Conservation (phyloP, 495 filamentous ascomycete genomes). For the Tuber indicum region DNA sequence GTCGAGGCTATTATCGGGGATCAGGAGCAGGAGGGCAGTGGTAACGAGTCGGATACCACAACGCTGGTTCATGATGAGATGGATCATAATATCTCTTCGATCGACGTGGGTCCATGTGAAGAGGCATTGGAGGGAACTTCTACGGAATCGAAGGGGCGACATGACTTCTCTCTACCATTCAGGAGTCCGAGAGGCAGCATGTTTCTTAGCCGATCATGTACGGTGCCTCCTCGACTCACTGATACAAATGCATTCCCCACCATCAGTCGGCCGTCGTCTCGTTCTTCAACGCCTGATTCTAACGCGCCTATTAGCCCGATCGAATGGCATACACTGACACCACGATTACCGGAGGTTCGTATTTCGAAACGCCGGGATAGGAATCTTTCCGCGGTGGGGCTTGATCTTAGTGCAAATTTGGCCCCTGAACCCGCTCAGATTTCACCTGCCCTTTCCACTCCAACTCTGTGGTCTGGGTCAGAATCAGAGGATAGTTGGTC, state of each 20-base stretch:
- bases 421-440: conserved; percentile 21
- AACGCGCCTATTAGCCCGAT: conserved; percentile 16
- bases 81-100: not conserved
- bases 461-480: conserved; percentile 34
- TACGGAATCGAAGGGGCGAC: conserved; percentile 23
- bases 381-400: conserved; percentile 12
- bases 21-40: not conserved
- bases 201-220: conserved; percentile 14
- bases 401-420: conserved; percentile 14
- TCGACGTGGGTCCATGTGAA: not conserved
- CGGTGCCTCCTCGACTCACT: conserved; percentile 27
- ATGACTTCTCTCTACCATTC: conserved; percentile 21
- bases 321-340: conserved; percentile 17
- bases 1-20: conserved; percentile 13
- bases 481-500: conserved; percentile 36
- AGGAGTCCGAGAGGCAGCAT: conserved; percentile 17
- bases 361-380: conserved; percentile 20
- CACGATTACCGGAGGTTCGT: conserved; percentile 13
- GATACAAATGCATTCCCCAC: conserved; percentile 22
- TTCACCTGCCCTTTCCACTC: conserved; percentile 29
- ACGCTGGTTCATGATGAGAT: conserved; percentile 7
- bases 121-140: conserved; percentile 4
- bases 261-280: conserved; percentile 18
- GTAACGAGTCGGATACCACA: conserved; percentile 15
- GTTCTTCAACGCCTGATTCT: conserved; percentile 23